phyloP scores from a whole-genome alignment of 1,284 basidiomycete genomes.

The Ustilago trichophora region DNA sequence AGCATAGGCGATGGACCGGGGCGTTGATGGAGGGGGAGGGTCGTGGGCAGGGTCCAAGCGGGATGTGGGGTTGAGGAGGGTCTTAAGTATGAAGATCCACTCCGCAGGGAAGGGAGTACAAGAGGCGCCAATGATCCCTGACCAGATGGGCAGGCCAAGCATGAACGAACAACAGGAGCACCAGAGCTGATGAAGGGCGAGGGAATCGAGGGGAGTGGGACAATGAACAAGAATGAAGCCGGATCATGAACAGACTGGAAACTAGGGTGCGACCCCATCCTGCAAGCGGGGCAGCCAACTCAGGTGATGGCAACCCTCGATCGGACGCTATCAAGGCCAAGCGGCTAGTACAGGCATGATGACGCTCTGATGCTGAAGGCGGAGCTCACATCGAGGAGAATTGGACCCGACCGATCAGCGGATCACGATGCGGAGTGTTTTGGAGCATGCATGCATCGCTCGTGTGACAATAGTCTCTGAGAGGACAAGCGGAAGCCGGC shows the following conservation, averaged over 20 bases:
- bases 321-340: background rate
- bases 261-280: too few relatives aligned
- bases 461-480: conserved; percentile 8
- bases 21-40: background rate
- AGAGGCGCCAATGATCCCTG: too few relatives aligned
- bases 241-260: too few relatives aligned
- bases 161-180: too few relatives aligned
- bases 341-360: conserved; percentile 8
- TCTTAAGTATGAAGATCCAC: conserved; percentile 8
- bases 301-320: too few relatives aligned
- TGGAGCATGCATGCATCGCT: conserved; percentile 6
- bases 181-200: too few relatives aligned
- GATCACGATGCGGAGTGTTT: conserved; percentile 10
- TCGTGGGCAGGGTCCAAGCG: conserved; percentile 1
- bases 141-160: too few relatives aligned
- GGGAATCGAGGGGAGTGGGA: too few relatives aligned
- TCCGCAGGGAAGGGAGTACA: background rate
- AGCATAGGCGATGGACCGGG: conserved; percentile 9
- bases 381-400: background rate
- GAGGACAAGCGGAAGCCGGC: background rate
- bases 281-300: too few relatives aligned
- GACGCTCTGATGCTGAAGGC: conserved; percentile 17
- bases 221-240: too few relatives aligned
- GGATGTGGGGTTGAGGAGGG: conserved; percentile 4
- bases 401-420: conserved; percentile 5